phyloP scores from a whole-genome alignment of 306 rosid species.

The Purshia tridentata region DNA sequence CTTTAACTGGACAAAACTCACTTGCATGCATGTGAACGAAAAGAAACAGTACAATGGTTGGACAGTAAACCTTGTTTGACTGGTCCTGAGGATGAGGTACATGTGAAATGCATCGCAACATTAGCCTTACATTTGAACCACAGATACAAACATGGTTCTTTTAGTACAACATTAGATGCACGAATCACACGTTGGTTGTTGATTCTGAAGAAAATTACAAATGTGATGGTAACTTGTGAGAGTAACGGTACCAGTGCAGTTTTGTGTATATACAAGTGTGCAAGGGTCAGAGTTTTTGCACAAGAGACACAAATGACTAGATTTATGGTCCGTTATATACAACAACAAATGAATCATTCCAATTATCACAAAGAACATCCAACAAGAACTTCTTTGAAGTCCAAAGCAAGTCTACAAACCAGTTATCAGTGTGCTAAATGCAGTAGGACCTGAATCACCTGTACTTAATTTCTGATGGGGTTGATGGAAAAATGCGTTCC shows the following conservation, averaged over 20 bases:
- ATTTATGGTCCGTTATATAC: conserved; percentile 42
- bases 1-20: not conserved
- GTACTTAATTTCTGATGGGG: conserved; percentile 58
- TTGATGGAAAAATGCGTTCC: conserved; percentile 56
- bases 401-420: conserved; percentile 36
- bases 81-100: not conserved
- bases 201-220: not conserved
- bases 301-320: conserved; percentile 23
- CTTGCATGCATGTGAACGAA: not conserved
- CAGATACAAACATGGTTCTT: not conserved
- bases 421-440: conserved; percentile 4
- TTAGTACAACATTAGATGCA: not conserved
- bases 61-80: too few species aligned
- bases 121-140: not conserved
- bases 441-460: conserved; percentile 33
- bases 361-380: conserved; percentile 33
- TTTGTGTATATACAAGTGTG: not conserved
- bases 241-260: not conserved
- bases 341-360: conserved; percentile 38
- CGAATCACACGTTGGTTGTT: not conserved
- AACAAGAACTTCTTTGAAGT: conserved; percentile 33
- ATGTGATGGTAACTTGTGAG: not conserved
- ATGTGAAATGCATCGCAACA: not conserved
- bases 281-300: not conserved
- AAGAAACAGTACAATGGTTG: too few species aligned